Conservation (phyloP, 2,329 filamentous ascomycete species). For the Alternaria infectoria region DNA sequence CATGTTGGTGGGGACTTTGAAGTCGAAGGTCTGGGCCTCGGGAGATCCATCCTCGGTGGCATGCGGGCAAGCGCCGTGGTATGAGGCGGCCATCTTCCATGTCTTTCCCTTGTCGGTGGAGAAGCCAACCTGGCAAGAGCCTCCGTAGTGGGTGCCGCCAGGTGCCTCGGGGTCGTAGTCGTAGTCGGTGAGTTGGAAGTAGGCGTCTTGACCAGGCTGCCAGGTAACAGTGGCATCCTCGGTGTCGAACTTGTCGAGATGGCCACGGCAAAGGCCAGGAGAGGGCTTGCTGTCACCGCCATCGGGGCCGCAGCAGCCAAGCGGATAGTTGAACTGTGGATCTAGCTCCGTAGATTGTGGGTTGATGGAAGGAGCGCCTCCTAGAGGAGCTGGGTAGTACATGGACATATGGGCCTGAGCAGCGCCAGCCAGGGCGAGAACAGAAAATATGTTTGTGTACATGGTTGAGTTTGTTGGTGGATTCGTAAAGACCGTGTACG, state of each 20-base stretch:
- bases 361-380: conserved; percentile 54
- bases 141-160: conserved; percentile 54
- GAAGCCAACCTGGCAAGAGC: conserved; percentile 56
- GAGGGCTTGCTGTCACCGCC: conserved; percentile 42
- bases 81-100: conserved; percentile 54
- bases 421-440: conserved; percentile 37
- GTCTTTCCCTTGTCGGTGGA: conserved; percentile 52
- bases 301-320: conserved; percentile 52
- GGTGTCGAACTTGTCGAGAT: conserved; percentile 53
- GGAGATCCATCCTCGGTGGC: conserved; percentile 48
- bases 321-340: conserved; percentile 51
- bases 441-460: conserved; percentile 32
- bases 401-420: conserved; percentile 53
- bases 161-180: conserved; percentile 39
- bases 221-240: conserved; percentile 53
- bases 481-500: conserved; percentile 14
- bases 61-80: conserved; percentile 57
- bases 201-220: conserved; percentile 51
- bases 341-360: conserved; percentile 27
- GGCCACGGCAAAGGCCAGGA: conserved; percentile 52
- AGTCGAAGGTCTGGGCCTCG: conserved; percentile 53
- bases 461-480: conserved; percentile 21
- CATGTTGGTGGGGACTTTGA: conserved; percentile 54
- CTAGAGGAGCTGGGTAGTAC: conserved; percentile 52
- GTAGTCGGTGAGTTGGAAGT: conserved; percentile 47